Evolutionary conservation across 768 basidiomycete species (phyloP).

Genomic region (Boletus speciosus): DNA sequence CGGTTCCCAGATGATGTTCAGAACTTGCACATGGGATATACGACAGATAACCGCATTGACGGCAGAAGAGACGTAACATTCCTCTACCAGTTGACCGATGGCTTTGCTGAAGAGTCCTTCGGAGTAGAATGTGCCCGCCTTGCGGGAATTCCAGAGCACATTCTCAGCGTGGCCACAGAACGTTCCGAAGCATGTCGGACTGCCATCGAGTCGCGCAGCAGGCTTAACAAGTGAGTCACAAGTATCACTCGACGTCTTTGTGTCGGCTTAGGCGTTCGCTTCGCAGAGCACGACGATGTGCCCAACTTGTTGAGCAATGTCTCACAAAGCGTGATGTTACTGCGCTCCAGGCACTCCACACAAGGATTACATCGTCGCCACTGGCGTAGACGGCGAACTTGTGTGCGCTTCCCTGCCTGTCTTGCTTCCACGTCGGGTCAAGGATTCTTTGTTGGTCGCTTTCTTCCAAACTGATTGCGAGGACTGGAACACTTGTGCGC

Average conservation of each 20-base stretch:
- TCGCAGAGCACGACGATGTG: constrained; percentile 28
- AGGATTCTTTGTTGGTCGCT: background rate
- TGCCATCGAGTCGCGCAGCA: constrained; percentile 47
- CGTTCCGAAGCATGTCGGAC: constrained; percentile 54
- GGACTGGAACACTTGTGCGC: background rate
- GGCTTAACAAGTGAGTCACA: constrained; percentile 45
- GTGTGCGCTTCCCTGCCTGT: background rate
- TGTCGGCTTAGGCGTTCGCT: background rate
- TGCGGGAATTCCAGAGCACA: constrained; percentile 71
- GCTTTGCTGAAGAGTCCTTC: constrained; percentile 80
- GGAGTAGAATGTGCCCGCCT: constrained; percentile 91
- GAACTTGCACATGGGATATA: constrained; percentile 87
- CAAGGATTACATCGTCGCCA: constrained; percentile 8
- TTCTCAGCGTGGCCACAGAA: constrained; percentile 60
- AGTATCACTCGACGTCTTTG: background rate
- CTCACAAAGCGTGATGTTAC: constrained; percentile 17
- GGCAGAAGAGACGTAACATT: constrained; percentile 82
- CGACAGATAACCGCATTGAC: constrained; percentile 62
- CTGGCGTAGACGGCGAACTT: constrained; percentile 4
- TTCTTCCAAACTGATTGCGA: background rate
- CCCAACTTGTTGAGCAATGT: constrained; percentile 26
- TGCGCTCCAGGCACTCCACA: constrained; percentile 21
- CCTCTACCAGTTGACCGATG: constrained; percentile 70
- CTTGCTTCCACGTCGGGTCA: background rate
- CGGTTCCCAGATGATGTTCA: constrained; percentile 58